These are phyloP conservation scores for Cladosporium sp. DNA, from an alignment of 2,329 filamentous ascomycete genomes.

Conservation along the genomic window DNA sequence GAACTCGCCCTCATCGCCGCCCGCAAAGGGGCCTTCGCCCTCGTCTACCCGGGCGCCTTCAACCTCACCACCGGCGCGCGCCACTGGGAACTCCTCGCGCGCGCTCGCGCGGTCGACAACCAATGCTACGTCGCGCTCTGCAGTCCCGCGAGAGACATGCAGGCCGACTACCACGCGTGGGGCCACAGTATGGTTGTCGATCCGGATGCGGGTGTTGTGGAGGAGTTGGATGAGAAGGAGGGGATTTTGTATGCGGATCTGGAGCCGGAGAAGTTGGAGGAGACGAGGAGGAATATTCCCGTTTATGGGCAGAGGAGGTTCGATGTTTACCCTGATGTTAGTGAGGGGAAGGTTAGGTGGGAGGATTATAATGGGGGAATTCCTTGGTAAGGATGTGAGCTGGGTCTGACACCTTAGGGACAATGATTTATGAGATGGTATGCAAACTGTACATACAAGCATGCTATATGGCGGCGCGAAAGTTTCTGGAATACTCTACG, in stretches of 20 bases:
- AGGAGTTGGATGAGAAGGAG: constrained; percentile 73
- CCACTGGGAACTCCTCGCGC: constrained; percentile 82
- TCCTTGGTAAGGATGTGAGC: constrained; percentile 1
- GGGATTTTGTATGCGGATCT: constrained; percentile 70
- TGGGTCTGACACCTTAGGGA: too few relatives aligned
- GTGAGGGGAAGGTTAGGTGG: constrained; percentile 44
- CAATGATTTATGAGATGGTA: too few relatives aligned
- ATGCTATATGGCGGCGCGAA: too few relatives aligned
- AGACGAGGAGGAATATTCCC: constrained; percentile 77
- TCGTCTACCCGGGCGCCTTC: constrained; percentile 95
- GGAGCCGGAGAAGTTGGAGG: constrained; percentile 62
- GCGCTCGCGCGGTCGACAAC: constrained; percentile 85
- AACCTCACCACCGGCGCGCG: constrained; percentile 87
- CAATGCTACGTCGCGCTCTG: constrained; percentile 92
- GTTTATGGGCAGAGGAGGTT: constrained; percentile 80
- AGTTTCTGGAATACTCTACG: too few relatives aligned
- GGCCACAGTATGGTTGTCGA: constrained; percentile 87
- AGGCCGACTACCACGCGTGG: constrained; percentile 78
- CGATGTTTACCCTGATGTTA: constrained; percentile 92
- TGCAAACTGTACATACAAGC: too few relatives aligned
- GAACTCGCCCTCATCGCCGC: constrained; percentile 88
- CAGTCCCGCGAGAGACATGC: constrained; percentile 77
- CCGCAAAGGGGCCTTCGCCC: constrained; percentile 75
- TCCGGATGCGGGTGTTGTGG: constrained; percentile 77
- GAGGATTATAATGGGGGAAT: constrained; percentile 28